Conservation (phyloP, 2,329 filamentous ascomycete species). For the Arthrobotrys sinensis region DNA sequence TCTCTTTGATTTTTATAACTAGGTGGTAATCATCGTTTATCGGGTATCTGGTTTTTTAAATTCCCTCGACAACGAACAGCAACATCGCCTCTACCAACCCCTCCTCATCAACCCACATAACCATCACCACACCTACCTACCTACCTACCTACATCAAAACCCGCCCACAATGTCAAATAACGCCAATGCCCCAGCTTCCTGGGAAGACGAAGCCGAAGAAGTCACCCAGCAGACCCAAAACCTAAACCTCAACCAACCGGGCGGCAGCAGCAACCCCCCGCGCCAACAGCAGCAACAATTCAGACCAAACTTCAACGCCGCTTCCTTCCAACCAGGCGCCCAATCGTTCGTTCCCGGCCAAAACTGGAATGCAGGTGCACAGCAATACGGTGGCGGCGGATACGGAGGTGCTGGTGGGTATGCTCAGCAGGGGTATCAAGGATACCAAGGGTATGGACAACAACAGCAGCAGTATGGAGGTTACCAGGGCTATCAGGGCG, state of each 20-base stretch:
- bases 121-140: not conserved
- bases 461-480: constrained; percentile 72
- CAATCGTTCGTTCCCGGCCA: constrained; percentile 82
- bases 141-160: constrained; percentile 52
- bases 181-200: constrained; percentile 79
- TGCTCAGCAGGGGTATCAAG: constrained; percentile 69
- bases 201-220: constrained; percentile 81
- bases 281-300: constrained; percentile 72
- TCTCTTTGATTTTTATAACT: no score
- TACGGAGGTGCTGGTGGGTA: constrained; percentile 70
- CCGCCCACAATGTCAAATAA: constrained; percentile 81
- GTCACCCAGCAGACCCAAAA: constrained; percentile 81
- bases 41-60: no score
- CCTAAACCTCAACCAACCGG: constrained; percentile 78
- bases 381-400: constrained; percentile 68
- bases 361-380: constrained; percentile 71
- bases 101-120: not conserved
- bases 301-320: constrained; percentile 66
- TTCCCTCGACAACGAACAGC: no score
- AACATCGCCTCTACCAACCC: not conserved
- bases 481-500: constrained; percentile 68
- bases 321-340: constrained; percentile 77
- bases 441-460: constrained; percentile 68
- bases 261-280: constrained; percentile 82
- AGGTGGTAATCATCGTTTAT: not conserved